A percentile compares a stretch with the other conserved stretches of the same genome.
Conservation (phyloP, 257 asterid species). For the Nicotiana knightiana region DNA sequence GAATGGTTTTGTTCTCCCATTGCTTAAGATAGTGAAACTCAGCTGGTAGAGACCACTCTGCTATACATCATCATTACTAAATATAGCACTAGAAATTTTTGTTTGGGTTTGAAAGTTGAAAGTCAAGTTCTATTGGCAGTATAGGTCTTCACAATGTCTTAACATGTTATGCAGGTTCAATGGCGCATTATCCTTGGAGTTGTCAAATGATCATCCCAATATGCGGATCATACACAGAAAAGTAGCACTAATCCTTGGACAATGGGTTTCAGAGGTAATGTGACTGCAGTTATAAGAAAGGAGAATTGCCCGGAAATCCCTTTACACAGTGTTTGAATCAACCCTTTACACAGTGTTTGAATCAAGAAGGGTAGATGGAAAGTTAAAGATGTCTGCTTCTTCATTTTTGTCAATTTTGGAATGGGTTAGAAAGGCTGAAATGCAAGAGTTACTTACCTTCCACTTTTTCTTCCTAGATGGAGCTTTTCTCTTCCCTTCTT, state of each 20-base stretch:
- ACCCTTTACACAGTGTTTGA: background rate
- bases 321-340: background rate
- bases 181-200: conserved; percentile 82
- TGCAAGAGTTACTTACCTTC: background rate
- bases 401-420: background rate
- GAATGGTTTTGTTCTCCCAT: conserved; percentile 2
- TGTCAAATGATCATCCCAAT: conserved; percentile 74
- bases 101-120: conserved; percentile 1
- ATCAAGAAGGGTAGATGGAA: background rate
- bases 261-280: conserved; percentile 98
- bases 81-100: background rate
- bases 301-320: background rate
- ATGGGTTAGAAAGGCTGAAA: background rate
- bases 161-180: conserved; percentile 65
- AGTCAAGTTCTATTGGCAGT: background rate
- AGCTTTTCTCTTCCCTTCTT: background rate
- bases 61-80: background rate
- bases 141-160: conserved; percentile 3
- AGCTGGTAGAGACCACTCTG: background rate
- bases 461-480: background rate
- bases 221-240: conserved; percentile 90
- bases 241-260: conserved; percentile 96
- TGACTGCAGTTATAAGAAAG: background rate
- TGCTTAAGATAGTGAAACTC: background rate
- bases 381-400: background rate